These are phyloP conservation scores for Yamadazyma kitorensis DNA, from an alignment of 805 yeast species.

Conservation along the genomic window DNA sequence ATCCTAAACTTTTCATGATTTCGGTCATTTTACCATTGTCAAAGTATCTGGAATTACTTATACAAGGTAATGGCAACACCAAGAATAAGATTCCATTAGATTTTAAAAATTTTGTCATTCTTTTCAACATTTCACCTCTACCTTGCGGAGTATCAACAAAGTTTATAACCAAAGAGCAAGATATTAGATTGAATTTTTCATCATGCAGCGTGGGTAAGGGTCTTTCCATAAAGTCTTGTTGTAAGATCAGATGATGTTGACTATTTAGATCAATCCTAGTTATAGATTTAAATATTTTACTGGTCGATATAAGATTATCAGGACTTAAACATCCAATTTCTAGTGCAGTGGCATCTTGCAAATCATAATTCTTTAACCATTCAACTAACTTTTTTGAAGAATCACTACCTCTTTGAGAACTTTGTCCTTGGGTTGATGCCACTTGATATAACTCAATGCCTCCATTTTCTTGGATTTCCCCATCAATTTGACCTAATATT, in stretches of 20 bases:
- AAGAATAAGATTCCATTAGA: constrained; percentile 34
- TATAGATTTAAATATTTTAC: constrained; percentile 50
- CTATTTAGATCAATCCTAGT: constrained; percentile 77
- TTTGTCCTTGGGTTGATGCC: constrained; percentile 87
- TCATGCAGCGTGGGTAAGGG: constrained; percentile 48
- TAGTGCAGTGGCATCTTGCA: constrained; percentile 41
- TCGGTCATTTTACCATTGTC: constrained; percentile 38
- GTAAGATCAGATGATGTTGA: constrained; percentile 64
- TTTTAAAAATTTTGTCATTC: constrained; percentile 56
- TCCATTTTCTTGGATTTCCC: constrained; percentile 62
- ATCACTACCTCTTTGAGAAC: constrained; percentile 79
- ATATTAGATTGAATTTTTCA: constrained; percentile 61
- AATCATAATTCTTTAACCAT: constrained; percentile 48
- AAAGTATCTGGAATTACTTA: constrained; percentile 78
- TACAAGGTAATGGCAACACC: constrained; percentile 87
- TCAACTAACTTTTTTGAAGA: constrained; percentile 78
- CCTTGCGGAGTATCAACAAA: constrained; percentile 72
- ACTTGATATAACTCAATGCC: constrained; percentile 78
- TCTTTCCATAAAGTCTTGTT: constrained; percentile 84
- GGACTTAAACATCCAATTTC: constrained; percentile 85
- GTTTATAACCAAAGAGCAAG: constrained; percentile 84
- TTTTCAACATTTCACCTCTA: constrained; percentile 75
- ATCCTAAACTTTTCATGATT: constrained; percentile 65
- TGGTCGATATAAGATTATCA: constrained; percentile 61
- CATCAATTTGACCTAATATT: constrained; percentile 53